Evolutionary conservation across 75 land plant species (phyloP).

Genomic region (Selaginella moellendorffii): DNA sequence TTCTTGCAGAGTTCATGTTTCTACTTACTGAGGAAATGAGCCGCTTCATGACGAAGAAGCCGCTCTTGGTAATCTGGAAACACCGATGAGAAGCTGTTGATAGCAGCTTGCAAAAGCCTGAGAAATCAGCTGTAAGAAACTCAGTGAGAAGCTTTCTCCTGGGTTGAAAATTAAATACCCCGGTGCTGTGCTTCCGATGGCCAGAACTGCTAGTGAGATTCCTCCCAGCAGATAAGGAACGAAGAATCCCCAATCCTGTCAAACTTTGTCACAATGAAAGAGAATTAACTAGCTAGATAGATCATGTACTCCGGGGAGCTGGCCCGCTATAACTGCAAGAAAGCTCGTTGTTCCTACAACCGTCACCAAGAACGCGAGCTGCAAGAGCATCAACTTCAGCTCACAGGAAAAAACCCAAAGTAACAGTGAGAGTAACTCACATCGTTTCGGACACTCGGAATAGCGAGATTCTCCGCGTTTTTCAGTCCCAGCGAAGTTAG

Average conservation of each 20-base stretch:
- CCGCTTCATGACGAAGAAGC: slow-evolving; percentile 87
- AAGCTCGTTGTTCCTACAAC: slow-evolving; percentile 87
- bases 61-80: slow-evolving; percentile 86
- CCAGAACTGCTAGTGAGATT: slow-evolving; percentile 71
- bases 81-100: slow-evolving; percentile 52
- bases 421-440: slow-evolving; percentile 44
- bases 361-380: slow-evolving; percentile 84
- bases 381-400: slow-evolving; percentile 20
- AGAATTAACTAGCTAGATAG: too few species aligned
- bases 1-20: background rate
- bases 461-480: slow-evolving; percentile 87
- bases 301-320: slow-evolving; percentile 86
- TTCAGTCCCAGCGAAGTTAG: slow-evolving; percentile 78
- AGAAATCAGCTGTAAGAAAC: background rate
- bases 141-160: too few species aligned
- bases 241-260: slow-evolving; percentile 96
- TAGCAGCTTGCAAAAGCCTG: slow-evolving; percentile 86
- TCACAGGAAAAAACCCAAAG: slow-evolving; percentile 5
- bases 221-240: slow-evolving; percentile 86
- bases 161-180: too few species aligned
- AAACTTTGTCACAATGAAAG: too few species aligned
- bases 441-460: slow-evolving; percentile 92
- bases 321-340: slow-evolving; percentile 72
- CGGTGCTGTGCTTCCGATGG: slow-evolving; percentile 77
- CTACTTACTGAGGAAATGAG: slow-evolving; percentile 69